These are phyloP conservation scores for Fusarium sp. DNA, from an alignment of 2,329 filamentous ascomycete genomes.

Conservation along the genomic window DNA sequence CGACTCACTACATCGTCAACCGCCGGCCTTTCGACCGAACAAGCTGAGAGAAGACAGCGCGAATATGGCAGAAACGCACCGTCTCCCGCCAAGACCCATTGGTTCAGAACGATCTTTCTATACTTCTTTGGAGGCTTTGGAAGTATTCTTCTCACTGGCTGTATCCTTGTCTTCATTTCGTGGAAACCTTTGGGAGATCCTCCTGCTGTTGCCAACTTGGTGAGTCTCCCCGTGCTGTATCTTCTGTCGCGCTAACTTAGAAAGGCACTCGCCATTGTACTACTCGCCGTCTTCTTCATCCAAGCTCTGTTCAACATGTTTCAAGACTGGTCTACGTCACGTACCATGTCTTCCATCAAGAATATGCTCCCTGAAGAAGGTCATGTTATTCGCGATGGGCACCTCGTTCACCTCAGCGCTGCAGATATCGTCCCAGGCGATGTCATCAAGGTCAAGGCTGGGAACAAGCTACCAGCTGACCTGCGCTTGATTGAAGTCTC, in stretches of 20 bases:
- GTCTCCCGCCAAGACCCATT: conserved; percentile 1
- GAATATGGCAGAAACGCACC: conserved; percentile 18
- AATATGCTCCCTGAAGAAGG: conserved; percentile 7
- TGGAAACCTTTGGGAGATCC: conserved; percentile 17
- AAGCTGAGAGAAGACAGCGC: neutral
- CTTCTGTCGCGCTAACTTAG: fast-evolving
- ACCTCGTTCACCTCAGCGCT: neutral
- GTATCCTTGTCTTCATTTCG: conserved; percentile 4
- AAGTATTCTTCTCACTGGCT: neutral
- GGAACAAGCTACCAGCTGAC: conserved; percentile 11
- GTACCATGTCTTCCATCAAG: conserved; percentile 20
- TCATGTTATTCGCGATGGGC: neutral
- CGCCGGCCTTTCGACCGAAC: neutral
- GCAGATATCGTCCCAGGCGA: conserved; percentile 6
- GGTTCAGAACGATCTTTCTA: conserved; percentile 13
- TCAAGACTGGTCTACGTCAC: conserved; percentile 18
- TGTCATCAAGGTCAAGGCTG: conserved; percentile 1
- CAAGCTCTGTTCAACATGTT: conserved; percentile 18
- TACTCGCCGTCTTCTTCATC: neutral
- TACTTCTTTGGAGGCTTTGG: conserved; percentile 20
- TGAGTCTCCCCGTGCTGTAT: fast-evolving
- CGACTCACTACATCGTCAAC: conserved; percentile 9
- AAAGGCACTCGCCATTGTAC: conserved; percentile 2
- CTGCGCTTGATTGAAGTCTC: conserved; percentile 4
- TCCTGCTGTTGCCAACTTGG: conserved; percentile 2